Evolutionary conservation across 306 rosid species (phyloP).

Genomic region (Senna tora): DNA sequence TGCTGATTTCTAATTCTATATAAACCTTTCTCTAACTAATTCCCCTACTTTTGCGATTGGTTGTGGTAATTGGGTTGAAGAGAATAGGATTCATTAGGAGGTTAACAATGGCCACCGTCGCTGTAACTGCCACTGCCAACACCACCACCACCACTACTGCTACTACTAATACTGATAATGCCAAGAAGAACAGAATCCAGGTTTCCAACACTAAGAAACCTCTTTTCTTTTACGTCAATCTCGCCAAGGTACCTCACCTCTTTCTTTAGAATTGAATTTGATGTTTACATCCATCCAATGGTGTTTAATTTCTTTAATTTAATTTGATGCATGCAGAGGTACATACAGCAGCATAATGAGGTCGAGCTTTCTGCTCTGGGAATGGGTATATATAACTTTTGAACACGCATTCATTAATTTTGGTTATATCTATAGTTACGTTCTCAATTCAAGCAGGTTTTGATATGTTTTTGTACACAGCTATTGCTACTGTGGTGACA

Average conservation of each 20-base stretch:
- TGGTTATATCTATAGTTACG: too few relatives aligned
- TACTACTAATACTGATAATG: background rate
- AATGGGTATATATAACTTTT: conserved; percentile 63
- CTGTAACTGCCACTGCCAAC: background rate
- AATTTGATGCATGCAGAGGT: too few relatives aligned
- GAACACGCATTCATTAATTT: background rate
- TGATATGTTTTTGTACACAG: conserved; percentile 53
- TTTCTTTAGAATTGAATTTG: too few relatives aligned
- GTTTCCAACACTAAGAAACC: conserved; percentile 98
- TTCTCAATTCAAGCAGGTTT: background rate
- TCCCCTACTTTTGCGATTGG: conserved; percentile 43
- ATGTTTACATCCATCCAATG: background rate
- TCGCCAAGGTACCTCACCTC: too few relatives aligned
- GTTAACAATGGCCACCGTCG: conserved; percentile 52
- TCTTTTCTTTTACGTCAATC: conserved; percentile 95
- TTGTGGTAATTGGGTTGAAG: too few relatives aligned
- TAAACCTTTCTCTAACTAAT: conserved; percentile 30
- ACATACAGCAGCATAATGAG: conserved; percentile 87
- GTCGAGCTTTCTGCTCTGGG: conserved; percentile 97
- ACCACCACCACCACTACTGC: too few relatives aligned
- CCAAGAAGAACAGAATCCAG: conserved; percentile 82
- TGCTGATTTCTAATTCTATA: conserved; percentile 32
- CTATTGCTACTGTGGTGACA: conserved; percentile 91
- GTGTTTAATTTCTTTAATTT: conserved; percentile 37
- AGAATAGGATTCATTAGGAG: too few relatives aligned